A percentile compares a stretch with the other conserved stretches of the same genome.
phyloP scores from a whole-genome alignment of 2,329 filamentous ascomycete genomes.

The Neocatenulostroma microsporum region DNA sequence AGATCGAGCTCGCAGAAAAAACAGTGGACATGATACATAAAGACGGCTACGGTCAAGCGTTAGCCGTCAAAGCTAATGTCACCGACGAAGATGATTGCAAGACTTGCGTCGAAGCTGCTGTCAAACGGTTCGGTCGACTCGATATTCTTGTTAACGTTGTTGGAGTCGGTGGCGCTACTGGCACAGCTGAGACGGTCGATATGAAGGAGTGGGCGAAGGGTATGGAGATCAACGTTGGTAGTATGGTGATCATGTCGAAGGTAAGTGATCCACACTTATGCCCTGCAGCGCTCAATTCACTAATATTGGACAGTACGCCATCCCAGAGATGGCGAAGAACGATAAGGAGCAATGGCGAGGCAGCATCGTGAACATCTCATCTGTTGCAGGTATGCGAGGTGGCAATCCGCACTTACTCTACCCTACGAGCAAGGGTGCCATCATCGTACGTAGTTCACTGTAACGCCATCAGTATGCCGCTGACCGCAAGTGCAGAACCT shows the following conservation, averaged over 20 bases:
- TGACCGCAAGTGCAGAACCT: too few species aligned
- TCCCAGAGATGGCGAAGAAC: constrained; percentile 54
- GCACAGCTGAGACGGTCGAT: constrained; percentile 55
- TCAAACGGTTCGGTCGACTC: constrained; percentile 47
- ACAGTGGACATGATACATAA: constrained; percentile 49
- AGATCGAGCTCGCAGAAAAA: constrained; percentile 42
- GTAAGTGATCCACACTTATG: not conserved
- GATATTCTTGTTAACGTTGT: constrained; percentile 61
- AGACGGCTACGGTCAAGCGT: constrained; percentile 31
- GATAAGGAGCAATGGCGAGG: constrained; percentile 41
- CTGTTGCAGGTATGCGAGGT: constrained; percentile 51
- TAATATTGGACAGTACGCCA: constrained; percentile 47
- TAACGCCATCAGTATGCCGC: too few species aligned
- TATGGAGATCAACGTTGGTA: constrained; percentile 55
- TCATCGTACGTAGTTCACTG: constrained; percentile 32
- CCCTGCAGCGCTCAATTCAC: too few species aligned
- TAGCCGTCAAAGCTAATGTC: constrained; percentile 48
- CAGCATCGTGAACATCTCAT: constrained; percentile 55
- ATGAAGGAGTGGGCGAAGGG: constrained; percentile 50
- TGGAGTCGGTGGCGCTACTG: constrained; percentile 51
- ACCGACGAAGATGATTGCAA: constrained; percentile 48
- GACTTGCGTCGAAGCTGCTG: constrained; percentile 32
- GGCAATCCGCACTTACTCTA: constrained; percentile 49
- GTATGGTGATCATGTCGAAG: constrained; percentile 52
- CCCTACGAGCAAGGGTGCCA: constrained; percentile 47